Percentiles rank a stretch among this genome's conserved stretches.
phyloP scores from a whole-genome alignment of 352 stramenopile genomes.

The Elongisporangium senticosum region DNA sequence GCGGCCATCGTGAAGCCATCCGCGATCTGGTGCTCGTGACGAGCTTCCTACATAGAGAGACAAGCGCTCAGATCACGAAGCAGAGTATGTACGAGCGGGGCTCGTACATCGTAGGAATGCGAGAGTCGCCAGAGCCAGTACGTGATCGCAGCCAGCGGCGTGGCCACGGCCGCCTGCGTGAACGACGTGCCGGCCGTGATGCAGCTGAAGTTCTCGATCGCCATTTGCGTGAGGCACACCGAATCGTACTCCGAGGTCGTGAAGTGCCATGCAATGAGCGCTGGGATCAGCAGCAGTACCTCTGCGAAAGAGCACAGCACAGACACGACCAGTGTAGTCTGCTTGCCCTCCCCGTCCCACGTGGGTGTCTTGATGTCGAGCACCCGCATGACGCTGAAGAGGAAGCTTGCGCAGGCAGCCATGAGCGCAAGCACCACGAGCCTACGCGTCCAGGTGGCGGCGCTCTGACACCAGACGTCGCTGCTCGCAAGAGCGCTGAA shows the following conservation, averaged over 20 bases:
- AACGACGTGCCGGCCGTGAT: conserved; percentile 37
- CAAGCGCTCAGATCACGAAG: not conserved
- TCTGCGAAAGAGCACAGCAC: conserved; percentile 53
- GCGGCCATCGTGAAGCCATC: conserved; percentile 68
- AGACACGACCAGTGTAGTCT: conserved; percentile 46
- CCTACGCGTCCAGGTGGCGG: conserved; percentile 34
- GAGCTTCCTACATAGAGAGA: conserved; percentile 23
- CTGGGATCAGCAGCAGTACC: conserved; percentile 28
- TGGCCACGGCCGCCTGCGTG: conserved; percentile 30
- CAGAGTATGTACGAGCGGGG: too few species aligned
- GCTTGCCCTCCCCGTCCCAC: conserved; percentile 63
- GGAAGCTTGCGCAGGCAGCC: conserved; percentile 47
- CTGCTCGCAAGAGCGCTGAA: conserved; percentile 26
- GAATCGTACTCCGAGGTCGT: conserved; percentile 50
- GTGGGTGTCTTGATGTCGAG: conserved; percentile 60
- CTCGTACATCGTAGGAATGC: conserved; percentile 52
- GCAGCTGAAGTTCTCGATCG: conserved; percentile 53
- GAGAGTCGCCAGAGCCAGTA: conserved; percentile 58
- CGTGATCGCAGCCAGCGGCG: conserved; percentile 32
- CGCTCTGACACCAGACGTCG: conserved; percentile 64
- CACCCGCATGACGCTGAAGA: conserved; percentile 42
- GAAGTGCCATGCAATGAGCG: conserved; percentile 48
- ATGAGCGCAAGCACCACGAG: conserved; percentile 53
- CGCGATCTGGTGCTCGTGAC: conserved; percentile 32
- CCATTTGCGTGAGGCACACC: conserved; percentile 29